Percentiles rank a stretch among this genome's conserved stretches.
Evolutionary conservation across 192 early-diverging fungal genomes (phyloP).

Genomic region (Entomortierella lignicola): DNA sequence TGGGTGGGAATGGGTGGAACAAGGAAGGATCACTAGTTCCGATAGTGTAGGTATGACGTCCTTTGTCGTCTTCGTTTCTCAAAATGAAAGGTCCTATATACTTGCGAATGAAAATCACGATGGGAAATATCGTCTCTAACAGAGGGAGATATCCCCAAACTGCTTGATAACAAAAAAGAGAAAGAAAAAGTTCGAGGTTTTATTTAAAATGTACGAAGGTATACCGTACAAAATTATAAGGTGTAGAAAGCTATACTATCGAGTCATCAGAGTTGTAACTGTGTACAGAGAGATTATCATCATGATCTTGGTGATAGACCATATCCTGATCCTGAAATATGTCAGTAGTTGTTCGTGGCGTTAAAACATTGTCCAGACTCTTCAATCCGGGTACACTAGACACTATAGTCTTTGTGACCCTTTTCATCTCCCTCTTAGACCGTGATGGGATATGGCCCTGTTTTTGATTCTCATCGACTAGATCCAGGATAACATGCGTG

Average conservation of each 20-base stretch:
- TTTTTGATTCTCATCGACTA: background rate
- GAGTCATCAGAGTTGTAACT: slow-evolving; percentile 22
- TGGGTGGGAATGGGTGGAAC: too few species aligned
- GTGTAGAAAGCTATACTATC: background rate
- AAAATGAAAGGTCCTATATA: too few species aligned
- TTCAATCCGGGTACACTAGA: background rate
- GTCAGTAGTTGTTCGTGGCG: background rate
- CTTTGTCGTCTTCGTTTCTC: too few species aligned
- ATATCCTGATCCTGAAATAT: slow-evolving; percentile 3
- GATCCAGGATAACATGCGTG: background rate
- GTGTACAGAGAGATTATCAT: slow-evolving; percentile 27
- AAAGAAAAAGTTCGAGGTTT: too few species aligned
- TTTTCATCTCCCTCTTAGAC: slow-evolving; percentile 18
- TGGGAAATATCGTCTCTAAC: too few species aligned
- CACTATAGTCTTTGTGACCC: slow-evolving; percentile 23
- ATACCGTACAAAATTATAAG: too few species aligned
- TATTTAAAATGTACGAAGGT: too few species aligned
- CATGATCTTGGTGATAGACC: background rate
- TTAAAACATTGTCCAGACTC: background rate
- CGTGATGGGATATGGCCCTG: background rate
- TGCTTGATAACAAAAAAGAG: too few species aligned
- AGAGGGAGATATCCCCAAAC: too few species aligned
- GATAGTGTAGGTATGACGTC: too few species aligned
- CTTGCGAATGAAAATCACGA: too few species aligned
- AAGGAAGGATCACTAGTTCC: too few species aligned